Evolutionary conservation across 1,284 basidiomycete genomes (phyloP), one percentile per base, ranked within the genome.

Genomic region (Grifola frondosa): DNA sequence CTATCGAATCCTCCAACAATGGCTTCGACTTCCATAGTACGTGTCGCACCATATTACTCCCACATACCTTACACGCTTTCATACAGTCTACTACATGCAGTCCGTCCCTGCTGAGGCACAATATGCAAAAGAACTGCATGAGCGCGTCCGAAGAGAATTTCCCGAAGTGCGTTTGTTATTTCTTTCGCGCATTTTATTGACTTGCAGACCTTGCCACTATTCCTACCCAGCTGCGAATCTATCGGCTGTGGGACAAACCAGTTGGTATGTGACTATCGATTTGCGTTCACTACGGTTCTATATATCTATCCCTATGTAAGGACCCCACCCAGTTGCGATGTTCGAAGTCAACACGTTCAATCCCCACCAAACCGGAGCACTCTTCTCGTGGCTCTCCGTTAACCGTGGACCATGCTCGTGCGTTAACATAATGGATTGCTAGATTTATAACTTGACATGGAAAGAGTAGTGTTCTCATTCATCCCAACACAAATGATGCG

Each of bases 1-100:
- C 79, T 1, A 77, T 84, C 40, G 64, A 68, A 28, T 49, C 71
- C 0, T 65, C 69, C 25, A 78, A 76, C 44, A 78, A 80, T 48
- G 80, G 77, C 0, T 84, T 84, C 49, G 82, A 85, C 60, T 84
- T 85, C 52, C 82, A 85, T 56, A 73, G 82, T 80, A 46, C 59
- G 80, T 57, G 20, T 47, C 16, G 10, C 6, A n/a, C 7, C 3
- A 12, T 37, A 5, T 22, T 3, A 25, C 3, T 30, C 20, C 10
- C 9, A 36, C 6, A 2, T 23, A 7, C 16, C 15, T n/a, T n/a
- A 30, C 17, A 9, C 24, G 15, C n/a, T 1, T 38, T 48, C 15
- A 31, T 3, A 2, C 42, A 84, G 83, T 88, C 20, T 88, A 88
- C 52, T 84, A 84, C 60, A 74, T 75, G 61, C 75, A 69, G 24